Evolutionary conservation across 2,329 filamentous ascomycete species (phyloP), one percentile per base, ranked within the genome.

Genomic region (Colletotrichum sp.): DNA sequence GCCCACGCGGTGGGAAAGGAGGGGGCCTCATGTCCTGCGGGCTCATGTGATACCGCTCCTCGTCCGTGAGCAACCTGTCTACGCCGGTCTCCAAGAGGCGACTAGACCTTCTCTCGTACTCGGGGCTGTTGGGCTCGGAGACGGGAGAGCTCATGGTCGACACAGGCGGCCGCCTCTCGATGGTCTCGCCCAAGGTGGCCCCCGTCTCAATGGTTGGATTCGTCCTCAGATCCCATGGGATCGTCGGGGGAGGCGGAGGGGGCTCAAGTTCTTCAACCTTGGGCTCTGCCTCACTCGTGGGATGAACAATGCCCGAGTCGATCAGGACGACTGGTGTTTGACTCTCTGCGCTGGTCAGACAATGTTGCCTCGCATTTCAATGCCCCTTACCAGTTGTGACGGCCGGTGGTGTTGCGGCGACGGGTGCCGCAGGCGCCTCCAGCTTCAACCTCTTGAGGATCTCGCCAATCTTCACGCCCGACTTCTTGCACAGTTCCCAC

Each of bases 371-470:
- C 12, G 13, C 21, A n/a, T 18, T 8, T 30, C 16, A 36, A 52
- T 52, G 44, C n/a, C 44, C 2, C 32, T 32, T 68, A 72, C 73
- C 62, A 63, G 32, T 64, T 16, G n/a, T 30, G 26, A 21, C n/a
- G 6, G 71, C 59, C 60, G 73, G 69, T 57, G 64, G 62, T 68
- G 32, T 69, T 18, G 59, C 65, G 13, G 30, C 66, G 10, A 26
- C n/a, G 28, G 74, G 65, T 8, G 21, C 44, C 18, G 32, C 16
- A 15, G 71, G 62, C 21, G 78, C 80, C 62, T 88, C 86, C 15
- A 92, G 85, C 79, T 88, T 91, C 87, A 92, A 89, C 65, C 89
- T 85, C 82, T 88, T 88, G 18, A 92, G 82, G 36, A 90, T 87
- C 67, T 91, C 88, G 64, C 86, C 83, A 15, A 91, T 87, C 67